Evolutionary conservation across 1,284 basidiomycete genomes (phyloP).

Genomic region (Trichosporon sp.): DNA sequence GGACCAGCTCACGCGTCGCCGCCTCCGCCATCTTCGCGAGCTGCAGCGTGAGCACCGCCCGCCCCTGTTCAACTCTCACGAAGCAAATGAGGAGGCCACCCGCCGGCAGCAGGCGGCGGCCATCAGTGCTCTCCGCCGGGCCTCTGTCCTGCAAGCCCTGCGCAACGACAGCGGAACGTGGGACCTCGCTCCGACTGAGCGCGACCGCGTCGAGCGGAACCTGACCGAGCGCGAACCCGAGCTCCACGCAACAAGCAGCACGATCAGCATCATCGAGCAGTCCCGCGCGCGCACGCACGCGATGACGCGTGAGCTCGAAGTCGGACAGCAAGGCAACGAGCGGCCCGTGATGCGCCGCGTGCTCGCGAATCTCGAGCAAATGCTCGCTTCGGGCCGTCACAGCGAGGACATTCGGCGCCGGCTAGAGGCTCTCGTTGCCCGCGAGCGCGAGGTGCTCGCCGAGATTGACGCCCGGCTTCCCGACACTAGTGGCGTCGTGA

Average conservation of each 20-base stretch:
- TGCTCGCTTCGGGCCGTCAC: constrained; percentile 19
- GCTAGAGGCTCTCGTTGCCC: constrained; percentile 21
- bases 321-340: constrained; percentile 5
- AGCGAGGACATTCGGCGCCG: constrained; percentile 22
- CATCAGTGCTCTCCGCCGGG: not conserved
- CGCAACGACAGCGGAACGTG: not conserved
- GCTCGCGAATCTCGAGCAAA: constrained; percentile 23
- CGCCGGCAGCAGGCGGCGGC: not conserved
- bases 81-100: not conserved
- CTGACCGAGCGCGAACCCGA: not conserved
- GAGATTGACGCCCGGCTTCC: constrained; percentile 14
- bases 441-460: constrained; percentile 22
- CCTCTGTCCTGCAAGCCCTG: not conserved
- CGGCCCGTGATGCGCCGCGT: constrained; percentile 23
- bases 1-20: not conserved
- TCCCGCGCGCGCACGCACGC: constrained; percentile 21
- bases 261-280: constrained; percentile 22
- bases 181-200: not conserved
- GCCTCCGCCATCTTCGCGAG: not conserved
- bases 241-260: not conserved
- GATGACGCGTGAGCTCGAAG: constrained; percentile 18
- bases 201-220: not conserved
- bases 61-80: not conserved
- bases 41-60: not conserved
- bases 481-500: not conserved